These are phyloP conservation scores for Persicaria maculosa DNA, from an alignment of 148 eudicot genomes.

Conservation along the genomic window DNA sequence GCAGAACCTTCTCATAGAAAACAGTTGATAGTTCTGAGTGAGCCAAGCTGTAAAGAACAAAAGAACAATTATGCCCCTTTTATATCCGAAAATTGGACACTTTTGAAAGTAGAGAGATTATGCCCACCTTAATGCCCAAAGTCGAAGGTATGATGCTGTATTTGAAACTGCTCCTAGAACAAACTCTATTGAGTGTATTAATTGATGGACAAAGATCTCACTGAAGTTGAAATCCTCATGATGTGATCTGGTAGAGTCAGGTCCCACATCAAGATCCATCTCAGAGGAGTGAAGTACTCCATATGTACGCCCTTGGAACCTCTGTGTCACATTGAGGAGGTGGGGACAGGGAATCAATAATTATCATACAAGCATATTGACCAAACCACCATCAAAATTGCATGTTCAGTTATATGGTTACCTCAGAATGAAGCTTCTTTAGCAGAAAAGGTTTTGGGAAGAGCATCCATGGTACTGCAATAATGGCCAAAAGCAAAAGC, in stretches of 20 bases:
- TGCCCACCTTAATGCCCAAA: conserved; percentile 87
- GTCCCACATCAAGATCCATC: conserved; percentile 57
- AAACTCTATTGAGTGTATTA: conserved; percentile 98
- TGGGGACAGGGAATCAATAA: not conserved
- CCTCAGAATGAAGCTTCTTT: conserved; percentile 85
- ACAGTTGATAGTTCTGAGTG: conserved; percentile 98
- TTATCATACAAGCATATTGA: not conserved
- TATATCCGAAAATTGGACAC: not conserved
- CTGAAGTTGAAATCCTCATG: conserved; percentile 92
- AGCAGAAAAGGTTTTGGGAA: conserved; percentile 98
- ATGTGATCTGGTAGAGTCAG: conserved; percentile 63
- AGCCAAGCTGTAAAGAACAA: conserved; percentile 64
- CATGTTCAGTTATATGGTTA: conserved; percentile 16
- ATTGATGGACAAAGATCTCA: conserved; percentile 96
- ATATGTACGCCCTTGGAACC: conserved; percentile 94
- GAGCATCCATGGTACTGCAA: conserved; percentile 99
- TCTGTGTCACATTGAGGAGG: conserved; percentile 28
- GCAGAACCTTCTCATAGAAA: conserved; percentile 95
- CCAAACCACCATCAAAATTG: not conserved
- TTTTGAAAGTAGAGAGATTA: not conserved
- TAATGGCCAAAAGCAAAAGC: conserved; percentile 70
- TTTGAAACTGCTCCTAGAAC: conserved; percentile 97
- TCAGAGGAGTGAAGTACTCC: conserved; percentile 76
- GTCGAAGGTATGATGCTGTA: conserved; percentile 96
- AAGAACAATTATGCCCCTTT: conserved; percentile 13